Evolutionary conservation across 176 grass and related monocot species (phyloP).

Genomic region (Cenchrus purpureus): DNA sequence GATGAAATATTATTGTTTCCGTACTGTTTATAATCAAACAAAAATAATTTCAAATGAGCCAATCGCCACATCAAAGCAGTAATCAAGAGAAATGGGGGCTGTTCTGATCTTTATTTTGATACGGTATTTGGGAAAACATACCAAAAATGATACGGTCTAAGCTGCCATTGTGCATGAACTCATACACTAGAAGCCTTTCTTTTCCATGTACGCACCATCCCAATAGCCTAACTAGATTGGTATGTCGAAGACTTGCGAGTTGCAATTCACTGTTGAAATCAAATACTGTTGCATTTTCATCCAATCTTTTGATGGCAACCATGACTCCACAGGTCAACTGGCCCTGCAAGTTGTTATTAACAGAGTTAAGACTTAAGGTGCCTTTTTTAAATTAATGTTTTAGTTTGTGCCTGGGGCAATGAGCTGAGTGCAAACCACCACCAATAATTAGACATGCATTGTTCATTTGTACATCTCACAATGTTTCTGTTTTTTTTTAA

Average conservation of each 20-base stretch:
- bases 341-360: conserved; percentile 28
- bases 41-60: background rate
- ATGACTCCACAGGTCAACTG: background rate
- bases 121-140: background rate
- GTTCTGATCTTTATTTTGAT: background rate
- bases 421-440: background rate
- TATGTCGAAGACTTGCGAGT: conserved; percentile 37
- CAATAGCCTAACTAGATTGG: conserved; percentile 35
- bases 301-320: conserved; percentile 50
- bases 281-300: conserved; percentile 31
- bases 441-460: background rate
- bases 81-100: background rate
- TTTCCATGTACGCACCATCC: conserved; percentile 51
- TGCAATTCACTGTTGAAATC: conserved; percentile 41
- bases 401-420: background rate
- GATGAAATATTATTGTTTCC: background rate
- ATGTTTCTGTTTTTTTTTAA: background rate
- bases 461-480: background rate
- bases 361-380: background rate
- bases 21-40: background rate
- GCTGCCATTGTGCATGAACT: conserved; percentile 25
- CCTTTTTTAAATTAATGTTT: background rate
- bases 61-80: background rate
- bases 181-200: conserved; percentile 45
- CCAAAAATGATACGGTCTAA: conserved; percentile 23